Conservation (phyloP, 306 rosid species). For the Echinosophora koreensis region DNA sequence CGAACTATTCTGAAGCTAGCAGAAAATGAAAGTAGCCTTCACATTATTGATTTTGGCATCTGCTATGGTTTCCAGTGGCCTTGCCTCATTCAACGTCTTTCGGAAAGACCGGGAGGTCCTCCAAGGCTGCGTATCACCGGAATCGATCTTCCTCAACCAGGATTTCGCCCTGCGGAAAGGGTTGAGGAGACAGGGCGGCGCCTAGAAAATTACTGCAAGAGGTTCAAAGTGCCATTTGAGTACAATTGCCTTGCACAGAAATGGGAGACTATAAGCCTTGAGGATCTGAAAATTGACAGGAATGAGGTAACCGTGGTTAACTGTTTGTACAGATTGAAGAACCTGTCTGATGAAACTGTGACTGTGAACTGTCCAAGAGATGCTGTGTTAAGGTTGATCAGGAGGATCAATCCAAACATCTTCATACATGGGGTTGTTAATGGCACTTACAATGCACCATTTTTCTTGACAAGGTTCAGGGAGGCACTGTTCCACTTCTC, state of each 20-base stretch:
- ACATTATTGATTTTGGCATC: conserved; percentile 81
- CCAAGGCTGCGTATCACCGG: conserved; percentile 75
- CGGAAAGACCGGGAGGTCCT: conserved; percentile 68
- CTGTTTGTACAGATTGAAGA: conserved; percentile 68
- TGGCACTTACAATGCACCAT: conserved; percentile 80
- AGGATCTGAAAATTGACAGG: conserved; percentile 66
- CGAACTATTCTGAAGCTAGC: conserved; percentile 58
- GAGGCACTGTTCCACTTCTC: conserved; percentile 85
- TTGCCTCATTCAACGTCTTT: conserved; percentile 74
- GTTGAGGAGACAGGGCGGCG: conserved; percentile 71
- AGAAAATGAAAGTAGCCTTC: conserved; percentile 54
- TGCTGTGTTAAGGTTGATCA: conserved; percentile 66
- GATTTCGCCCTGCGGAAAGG: conserved; percentile 82
- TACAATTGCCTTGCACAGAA: conserved; percentile 68
- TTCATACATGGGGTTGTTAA: conserved; percentile 75
- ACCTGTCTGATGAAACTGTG: conserved; percentile 69
- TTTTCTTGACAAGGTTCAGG: conserved; percentile 73
- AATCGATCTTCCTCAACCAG: conserved; percentile 76
- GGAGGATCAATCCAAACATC: conserved; percentile 71
- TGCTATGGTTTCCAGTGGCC: conserved; percentile 91
- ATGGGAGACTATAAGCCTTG: conserved; percentile 70
- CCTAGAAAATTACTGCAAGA: conserved; percentile 64
- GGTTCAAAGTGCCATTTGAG: conserved; percentile 73
- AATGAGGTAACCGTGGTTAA: conserved; percentile 65
- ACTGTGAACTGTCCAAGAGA: conserved; percentile 69